These are phyloP conservation scores for Golubevia sp. DNA, from an alignment of 1,284 basidiomycete genomes.

Conservation along the genomic window DNA sequence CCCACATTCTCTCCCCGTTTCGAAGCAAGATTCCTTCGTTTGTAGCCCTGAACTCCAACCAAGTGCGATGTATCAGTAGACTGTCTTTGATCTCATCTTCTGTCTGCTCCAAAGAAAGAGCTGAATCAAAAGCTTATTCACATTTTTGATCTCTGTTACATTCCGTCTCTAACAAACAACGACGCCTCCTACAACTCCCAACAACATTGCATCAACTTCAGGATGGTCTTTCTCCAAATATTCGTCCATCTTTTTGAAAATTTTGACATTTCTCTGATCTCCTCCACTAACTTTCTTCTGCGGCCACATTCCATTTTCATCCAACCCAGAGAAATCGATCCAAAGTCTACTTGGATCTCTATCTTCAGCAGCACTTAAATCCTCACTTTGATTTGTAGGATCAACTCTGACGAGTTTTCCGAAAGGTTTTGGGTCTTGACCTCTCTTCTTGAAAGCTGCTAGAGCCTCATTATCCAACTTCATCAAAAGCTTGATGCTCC, in stretches of 20 bases:
- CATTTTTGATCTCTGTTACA: too few species aligned
- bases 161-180: conserved; percentile 8
- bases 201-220: conserved; percentile 57
- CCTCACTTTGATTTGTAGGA: not conserved
- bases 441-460: conserved; percentile 2
- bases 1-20: too few species aligned
- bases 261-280: conserved; percentile 15
- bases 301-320: conserved; percentile 16
- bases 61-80: too few species aligned
- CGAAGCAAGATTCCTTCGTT: too few species aligned
- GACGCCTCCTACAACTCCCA: conserved; percentile 46
- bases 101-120: too few species aligned
- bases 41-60: too few species aligned
- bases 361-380: conserved; percentile 4
- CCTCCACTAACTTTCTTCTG: conserved; percentile 16
- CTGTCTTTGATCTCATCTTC: too few species aligned
- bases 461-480: conserved; percentile 18
- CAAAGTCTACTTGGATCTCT: conserved; percentile 14
- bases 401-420: conserved; percentile 8
- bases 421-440: not conserved
- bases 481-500: conserved; percentile 37
- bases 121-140: too few species aligned
- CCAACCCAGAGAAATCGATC: conserved; percentile 27
- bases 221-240: conserved; percentile 35
- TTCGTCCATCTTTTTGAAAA: conserved; percentile 38